Percentiles rank a stretch among this genome's conserved stretches.
Evolutionary conservation across 148 eudicot genomes (phyloP).

Genomic region (Beta vulgaris): DNA sequence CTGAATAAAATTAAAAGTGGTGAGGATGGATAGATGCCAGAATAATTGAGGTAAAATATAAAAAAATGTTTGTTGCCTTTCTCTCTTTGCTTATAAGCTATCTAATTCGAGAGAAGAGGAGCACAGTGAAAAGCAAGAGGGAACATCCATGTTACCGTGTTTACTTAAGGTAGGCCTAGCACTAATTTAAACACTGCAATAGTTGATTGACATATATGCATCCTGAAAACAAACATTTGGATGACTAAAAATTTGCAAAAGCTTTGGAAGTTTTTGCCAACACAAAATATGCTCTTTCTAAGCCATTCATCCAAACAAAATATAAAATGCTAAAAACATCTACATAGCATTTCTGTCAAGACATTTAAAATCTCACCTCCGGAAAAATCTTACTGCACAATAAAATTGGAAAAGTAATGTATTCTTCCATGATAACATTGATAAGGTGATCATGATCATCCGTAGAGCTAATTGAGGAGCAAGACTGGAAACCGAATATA

Average conservation of each 20-base stretch:
- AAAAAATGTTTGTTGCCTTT: not conserved
- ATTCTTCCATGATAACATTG: constrained; percentile 49
- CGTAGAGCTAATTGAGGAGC: constrained; percentile 36
- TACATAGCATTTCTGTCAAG: constrained; percentile 4
- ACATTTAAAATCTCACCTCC: constrained; percentile 47
- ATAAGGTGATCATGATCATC: constrained; percentile 34
- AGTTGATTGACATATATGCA: not conserved
- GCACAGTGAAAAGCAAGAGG: not conserved
- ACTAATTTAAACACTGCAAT: not conserved
- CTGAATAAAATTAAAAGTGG: constrained; percentile 32
- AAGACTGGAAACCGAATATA: constrained; percentile 61
- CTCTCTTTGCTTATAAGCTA: not conserved
- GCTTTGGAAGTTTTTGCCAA: not conserved
- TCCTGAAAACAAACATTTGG: not conserved
- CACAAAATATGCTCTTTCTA: not conserved
- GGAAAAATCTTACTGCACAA: constrained; percentile 53
- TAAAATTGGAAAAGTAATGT: constrained; percentile 73
- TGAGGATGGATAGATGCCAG: not conserved
- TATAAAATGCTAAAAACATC: too few relatives aligned
- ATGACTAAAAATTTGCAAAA: not conserved
- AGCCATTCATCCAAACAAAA: not conserved
- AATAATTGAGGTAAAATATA: not conserved
- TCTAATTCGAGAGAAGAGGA: not conserved
- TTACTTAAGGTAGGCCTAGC: not conserved
- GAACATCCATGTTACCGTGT: not conserved